phyloP scores from a whole-genome alignment of 2,329 filamentous ascomycete genomes.

The Microcyclospora pomicola region DNA sequence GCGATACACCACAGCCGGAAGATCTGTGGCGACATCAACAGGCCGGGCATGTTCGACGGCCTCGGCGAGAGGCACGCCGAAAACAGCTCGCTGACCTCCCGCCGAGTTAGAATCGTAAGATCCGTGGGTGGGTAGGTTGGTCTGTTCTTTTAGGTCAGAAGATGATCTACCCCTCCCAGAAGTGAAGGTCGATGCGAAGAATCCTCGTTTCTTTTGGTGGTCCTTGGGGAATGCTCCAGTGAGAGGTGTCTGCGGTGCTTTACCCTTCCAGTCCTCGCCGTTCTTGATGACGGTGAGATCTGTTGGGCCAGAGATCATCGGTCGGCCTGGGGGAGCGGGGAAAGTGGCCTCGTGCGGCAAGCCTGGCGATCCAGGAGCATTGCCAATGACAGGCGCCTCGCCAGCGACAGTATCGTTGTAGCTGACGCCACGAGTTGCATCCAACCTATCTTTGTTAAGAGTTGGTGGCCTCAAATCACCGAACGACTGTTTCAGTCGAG shows the following conservation, averaged over 20 bases:
- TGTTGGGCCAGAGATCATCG: slow-evolving; percentile 64
- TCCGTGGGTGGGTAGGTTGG: slow-evolving; percentile 9
- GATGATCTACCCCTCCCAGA: slow-evolving; percentile 56
- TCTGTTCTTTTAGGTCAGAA: slow-evolving; percentile 40
- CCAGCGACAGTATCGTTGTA: slow-evolving; percentile 45
- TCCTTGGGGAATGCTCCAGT: slow-evolving; percentile 52
- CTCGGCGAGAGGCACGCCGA: slow-evolving; percentile 73
- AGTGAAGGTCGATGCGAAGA: slow-evolving; percentile 37
- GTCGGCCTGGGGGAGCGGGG: slow-evolving; percentile 23
- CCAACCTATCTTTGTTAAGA: slow-evolving; percentile 4
- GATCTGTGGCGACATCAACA: slow-evolving; percentile 53
- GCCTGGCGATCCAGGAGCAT: too few relatives aligned
- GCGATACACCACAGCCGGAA: slow-evolving; percentile 88
- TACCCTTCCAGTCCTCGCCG: slow-evolving; percentile 74
- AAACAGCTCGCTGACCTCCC: slow-evolving; percentile 50
- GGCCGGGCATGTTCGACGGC: slow-evolving; percentile 73
- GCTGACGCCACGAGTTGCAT: slow-evolving; percentile 28
- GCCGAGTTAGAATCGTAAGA: slow-evolving; percentile 10
- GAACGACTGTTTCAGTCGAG: slow-evolving; percentile 25
- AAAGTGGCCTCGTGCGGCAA: too few relatives aligned
- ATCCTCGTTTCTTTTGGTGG: slow-evolving; percentile 60
- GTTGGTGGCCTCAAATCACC: slow-evolving; percentile 18
- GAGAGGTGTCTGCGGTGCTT: slow-evolving; percentile 34
- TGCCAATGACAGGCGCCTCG: slow-evolving; percentile 41
- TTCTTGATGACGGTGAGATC: slow-evolving; percentile 78